Conservation (phyloP, 768 basidiomycete genomes). For the Daedaleopsis sinensis region DNA sequence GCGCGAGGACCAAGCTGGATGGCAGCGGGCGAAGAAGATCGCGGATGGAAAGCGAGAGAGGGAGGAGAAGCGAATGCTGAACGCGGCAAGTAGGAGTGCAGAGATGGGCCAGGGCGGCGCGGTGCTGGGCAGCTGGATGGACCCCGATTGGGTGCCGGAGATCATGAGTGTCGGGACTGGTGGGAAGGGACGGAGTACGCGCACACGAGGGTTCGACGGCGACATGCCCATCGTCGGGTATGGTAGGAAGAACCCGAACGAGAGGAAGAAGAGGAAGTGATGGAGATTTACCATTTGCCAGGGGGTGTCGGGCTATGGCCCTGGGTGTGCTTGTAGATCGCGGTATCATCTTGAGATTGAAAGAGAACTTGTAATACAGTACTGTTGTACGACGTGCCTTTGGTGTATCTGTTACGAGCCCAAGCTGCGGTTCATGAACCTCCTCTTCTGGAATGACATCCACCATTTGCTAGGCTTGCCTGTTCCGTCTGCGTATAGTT, state of each 20-base stretch:
- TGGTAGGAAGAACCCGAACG: slow-evolving; percentile 91
- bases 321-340: slow-evolving; percentile 2
- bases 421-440: slow-evolving; percentile 92
- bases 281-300: not conserved
- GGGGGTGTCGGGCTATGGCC: not conserved
- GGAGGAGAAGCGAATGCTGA: slow-evolving; percentile 77
- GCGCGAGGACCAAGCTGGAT: slow-evolving; percentile 92
- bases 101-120: slow-evolving; percentile 52
- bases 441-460: slow-evolving; percentile 99
- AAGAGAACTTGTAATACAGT: slow-evolving; percentile 24
- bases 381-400: slow-evolving; percentile 26
- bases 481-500: slow-evolving; percentile 90
- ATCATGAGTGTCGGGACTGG: slow-evolving; percentile 68
- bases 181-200: slow-evolving; percentile 68
- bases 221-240: slow-evolving; percentile 85
- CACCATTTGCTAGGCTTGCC: slow-evolving; percentile 99
- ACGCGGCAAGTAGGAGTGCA: slow-evolving; percentile 48
- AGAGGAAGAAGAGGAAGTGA: slow-evolving; percentile 61
- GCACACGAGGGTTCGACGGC: slow-evolving; percentile 54
- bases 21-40: slow-evolving; percentile 77
- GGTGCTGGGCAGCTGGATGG: slow-evolving; percentile 83
- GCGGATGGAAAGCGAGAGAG: slow-evolving; percentile 74
- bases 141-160: slow-evolving; percentile 93
- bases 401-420: slow-evolving; percentile 49
- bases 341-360: slow-evolving; percentile 21